Evolutionary conservation across 2,329 filamentous ascomycete species (phyloP).

Genomic region (Dryadomyces quercivorus): DNA sequence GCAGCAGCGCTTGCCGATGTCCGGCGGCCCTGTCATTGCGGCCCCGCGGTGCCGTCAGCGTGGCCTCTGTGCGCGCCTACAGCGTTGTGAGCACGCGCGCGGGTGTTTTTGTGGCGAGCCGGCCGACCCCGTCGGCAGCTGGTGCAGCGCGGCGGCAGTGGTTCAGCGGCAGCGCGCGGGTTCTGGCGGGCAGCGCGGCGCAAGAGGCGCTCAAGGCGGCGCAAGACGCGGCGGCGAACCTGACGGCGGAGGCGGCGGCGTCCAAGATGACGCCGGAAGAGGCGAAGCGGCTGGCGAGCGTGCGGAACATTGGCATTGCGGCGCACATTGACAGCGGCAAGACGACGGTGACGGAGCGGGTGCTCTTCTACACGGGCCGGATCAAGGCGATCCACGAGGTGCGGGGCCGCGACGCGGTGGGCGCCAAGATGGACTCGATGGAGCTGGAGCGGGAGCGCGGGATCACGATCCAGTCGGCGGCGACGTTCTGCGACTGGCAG

Average conservation of each 20-base stretch:
- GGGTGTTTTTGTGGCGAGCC: conserved; percentile 12
- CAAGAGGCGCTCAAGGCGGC: conserved; percentile 25
- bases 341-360: conserved; percentile 90
- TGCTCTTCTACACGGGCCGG: conserved; percentile 94
- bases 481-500: conserved; percentile 94
- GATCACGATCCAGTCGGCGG: conserved; percentile 97
- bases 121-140: no score
- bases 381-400: conserved; percentile 98
- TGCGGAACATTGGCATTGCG: conserved; percentile 98
- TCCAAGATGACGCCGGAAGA: conserved; percentile 74
- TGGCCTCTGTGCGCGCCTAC: no score
- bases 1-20: conserved; percentile 2
- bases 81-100: neutral
- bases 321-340: conserved; percentile 98
- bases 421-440: conserved; percentile 99
- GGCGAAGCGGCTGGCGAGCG: conserved; percentile 61
- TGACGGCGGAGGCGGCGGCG: conserved; percentile 51
- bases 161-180: conserved; percentile 25
- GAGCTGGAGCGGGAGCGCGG: conserved; percentile 96
- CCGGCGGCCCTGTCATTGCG: neutral
- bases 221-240: conserved; percentile 35
- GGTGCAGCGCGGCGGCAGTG: conserved; percentile 21
- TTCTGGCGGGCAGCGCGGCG: conserved; percentile 21
- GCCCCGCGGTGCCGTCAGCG: no score
- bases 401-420: conserved; percentile 83